Evolutionary conservation across 495 filamentous ascomycete genomes (phyloP), one percentile per base, ranked within the genome.

Genomic region (Xeromyces bisporus): DNA sequence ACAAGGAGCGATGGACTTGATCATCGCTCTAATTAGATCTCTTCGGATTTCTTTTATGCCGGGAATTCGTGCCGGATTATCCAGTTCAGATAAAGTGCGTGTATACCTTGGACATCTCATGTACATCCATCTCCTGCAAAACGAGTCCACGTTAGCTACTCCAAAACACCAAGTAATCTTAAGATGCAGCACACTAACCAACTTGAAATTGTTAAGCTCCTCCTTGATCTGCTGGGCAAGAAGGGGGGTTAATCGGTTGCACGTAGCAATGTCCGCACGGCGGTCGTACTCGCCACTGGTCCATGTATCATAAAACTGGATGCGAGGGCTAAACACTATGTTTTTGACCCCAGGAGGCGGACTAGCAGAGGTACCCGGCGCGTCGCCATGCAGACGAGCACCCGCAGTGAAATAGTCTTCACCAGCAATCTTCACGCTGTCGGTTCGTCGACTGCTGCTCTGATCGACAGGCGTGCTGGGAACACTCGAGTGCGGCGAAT

Each of bases 171-270:
- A 5, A 14, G 15, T 7, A 3, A 7, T 7, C 11, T 7, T n/a
- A 13, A 16, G 17, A 13, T 6, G 18, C 12, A 14, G n/a, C 3
- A 7, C 16, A 62, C 77, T 37, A 53, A 93, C 89, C 89, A 99
- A 96, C 49, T 97, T 99, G 66, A 96, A 99, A 40, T 75, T 87
- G 59, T 99, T 99, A 42, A 99, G 66, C 58, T 99, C 89, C 58
- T 99, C 89, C 60, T 96, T 96, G 59, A 99, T 99, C 51, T 99
- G 89, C 50, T 99, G 89, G 20, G 89, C 89, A 39, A 97, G 72
- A 67, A 96, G 81, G 11, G 89, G 89, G 25, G 89, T 99, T 37
- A 99, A 58, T 35, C 86, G 80, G 50, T 99, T 99, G 69, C 89
- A 99, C 6, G 89, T 99, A 15, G 89, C 85, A 51, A 94, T 80